These are phyloP conservation scores for Pichia sp. DNA, from an alignment of 1,139 yeast genomes.

Conservation along the genomic window DNA sequence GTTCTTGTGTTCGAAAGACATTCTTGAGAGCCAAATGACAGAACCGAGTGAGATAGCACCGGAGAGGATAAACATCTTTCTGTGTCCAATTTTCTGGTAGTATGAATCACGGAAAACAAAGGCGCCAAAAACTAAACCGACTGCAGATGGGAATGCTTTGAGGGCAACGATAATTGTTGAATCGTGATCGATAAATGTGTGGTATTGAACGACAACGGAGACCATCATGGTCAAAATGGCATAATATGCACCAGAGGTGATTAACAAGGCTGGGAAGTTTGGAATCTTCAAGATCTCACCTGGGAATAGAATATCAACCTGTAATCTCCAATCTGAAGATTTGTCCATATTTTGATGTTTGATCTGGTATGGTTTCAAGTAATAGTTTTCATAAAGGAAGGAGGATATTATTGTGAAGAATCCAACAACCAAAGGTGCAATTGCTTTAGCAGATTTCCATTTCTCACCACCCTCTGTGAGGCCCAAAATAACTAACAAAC, in stretches of 20 bases:
- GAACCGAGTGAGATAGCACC: constrained; percentile 13
- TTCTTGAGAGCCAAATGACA: constrained; percentile 23
- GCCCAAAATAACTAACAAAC: constrained; percentile 29
- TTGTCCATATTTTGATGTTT: too few relatives aligned
- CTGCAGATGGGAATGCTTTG: constrained; percentile 23
- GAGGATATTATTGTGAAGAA: constrained; percentile 19
- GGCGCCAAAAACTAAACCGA: constrained; percentile 15
- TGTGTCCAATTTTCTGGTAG: constrained; percentile 16
- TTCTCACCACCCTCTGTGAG: constrained; percentile 30
- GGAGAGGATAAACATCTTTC: constrained; percentile 17
- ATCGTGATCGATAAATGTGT: constrained; percentile 15
- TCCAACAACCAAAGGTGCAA: constrained; percentile 27
- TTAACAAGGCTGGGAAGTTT: constrained; percentile 15
- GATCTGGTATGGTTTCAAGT: constrained; percentile 13
- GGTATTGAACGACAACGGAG: constrained; percentile 14
- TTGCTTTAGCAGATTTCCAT: constrained; percentile 28
- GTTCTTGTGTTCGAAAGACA: constrained; percentile 13
- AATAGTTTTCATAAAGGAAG: constrained; percentile 16
- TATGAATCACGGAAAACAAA: constrained; percentile 7
- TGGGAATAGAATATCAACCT: constrained; percentile 20
- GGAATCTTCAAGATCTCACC: constrained; percentile 15
- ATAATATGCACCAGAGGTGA: constrained; percentile 11
- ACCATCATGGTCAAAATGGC: constrained; percentile 8
- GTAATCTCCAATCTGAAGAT: constrained; percentile 18
- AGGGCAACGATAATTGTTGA: constrained; percentile 25